A percentile compares a stretch with the other conserved stretches of the same genome.
Evolutionary conservation across 1,139 yeast genomes (phyloP).

Genomic region (Hansenula lynferdii): DNA sequence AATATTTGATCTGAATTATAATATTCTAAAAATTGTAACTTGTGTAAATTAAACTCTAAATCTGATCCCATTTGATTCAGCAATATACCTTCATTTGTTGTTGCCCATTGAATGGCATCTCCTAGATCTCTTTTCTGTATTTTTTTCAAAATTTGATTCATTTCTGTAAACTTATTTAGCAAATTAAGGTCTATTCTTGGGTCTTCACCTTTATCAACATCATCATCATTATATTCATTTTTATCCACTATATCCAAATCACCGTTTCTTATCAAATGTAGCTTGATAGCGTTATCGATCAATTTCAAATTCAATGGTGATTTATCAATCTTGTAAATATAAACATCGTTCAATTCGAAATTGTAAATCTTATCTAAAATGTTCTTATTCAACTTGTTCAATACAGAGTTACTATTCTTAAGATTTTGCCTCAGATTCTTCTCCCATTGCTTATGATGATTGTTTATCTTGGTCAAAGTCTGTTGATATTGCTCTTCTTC

Average conservation of each 20-base stretch:
- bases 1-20: constrained; percentile 5
- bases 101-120: constrained; percentile 22
- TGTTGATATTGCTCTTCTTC: background rate
- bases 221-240: background rate
- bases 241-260: constrained; percentile 19
- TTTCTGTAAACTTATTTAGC: constrained; percentile 14
- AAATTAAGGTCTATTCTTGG: constrained; percentile 7
- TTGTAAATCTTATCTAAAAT: constrained; percentile 29
- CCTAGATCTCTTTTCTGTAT: constrained; percentile 12
- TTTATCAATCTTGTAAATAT: constrained; percentile 31
- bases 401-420: constrained; percentile 23
- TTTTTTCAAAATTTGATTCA: constrained; percentile 17
- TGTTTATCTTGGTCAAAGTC: constrained; percentile 11
- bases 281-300: constrained; percentile 26
- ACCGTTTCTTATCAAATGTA: constrained; percentile 32
- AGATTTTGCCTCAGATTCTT: constrained; percentile 21
- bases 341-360: constrained; percentile 31
- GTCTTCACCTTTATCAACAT: constrained; percentile 1
- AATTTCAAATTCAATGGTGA: constrained; percentile 6
- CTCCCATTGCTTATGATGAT: constrained; percentile 27
- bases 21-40: constrained; percentile 41
- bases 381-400: constrained; percentile 29
- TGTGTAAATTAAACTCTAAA: constrained; percentile 61
- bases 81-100: constrained; percentile 11
- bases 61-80: constrained; percentile 27